Evolutionary conservation across 2,329 filamentous ascomycete species (phyloP), one percentile per base, ranked within the genome.

Genomic region (Incumbomyces delicatus): DNA sequence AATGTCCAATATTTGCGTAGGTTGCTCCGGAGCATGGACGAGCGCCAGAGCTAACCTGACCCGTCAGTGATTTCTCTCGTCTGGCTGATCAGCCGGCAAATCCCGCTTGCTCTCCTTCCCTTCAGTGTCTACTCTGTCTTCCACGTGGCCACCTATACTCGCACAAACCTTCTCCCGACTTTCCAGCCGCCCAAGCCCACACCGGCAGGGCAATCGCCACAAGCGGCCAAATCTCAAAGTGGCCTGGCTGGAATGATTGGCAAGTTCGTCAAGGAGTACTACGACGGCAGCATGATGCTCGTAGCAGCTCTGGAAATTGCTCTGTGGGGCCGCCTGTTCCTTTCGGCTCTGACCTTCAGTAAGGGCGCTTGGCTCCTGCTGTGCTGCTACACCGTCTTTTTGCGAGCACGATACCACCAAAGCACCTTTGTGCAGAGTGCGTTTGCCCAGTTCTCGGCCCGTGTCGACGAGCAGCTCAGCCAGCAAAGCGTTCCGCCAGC

Each of bases 81-180:
- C 60, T 98, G 92, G 92, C 85, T 98, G 59, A 83, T 90, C 68
- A 81, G 83, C 51, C 85, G 86, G 58, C 89, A 95, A 71, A 84
- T 94, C 60, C 82, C 87, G 32, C 76, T 95, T 58, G 92, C 92
- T 47, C 78, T 98, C 60, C 79, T 95, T 47, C 92, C 92, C 22
- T 98, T 95, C 72, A 83, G 81, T 58, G 87, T 98, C 68, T 98
- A 96, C 78, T 96, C 90, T 49, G 70, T 96, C 68, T 98, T 98
- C 81, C 92, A 98, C 71, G 88, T 96, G 58, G 87, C 89, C 52
- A 96, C 92, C 55, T 98, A 98, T 72, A 86, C 85, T 56, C 88
- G 92, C 66, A 85, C 85, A 65, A 94, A 94, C 72, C 71, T 98
- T 55, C 85, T 98, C 59, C 92, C 92, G 51, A 87, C 86, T 53